Evolutionary conservation across 208 protist species (phyloP).

Genomic region (Leishmania major): DNA sequence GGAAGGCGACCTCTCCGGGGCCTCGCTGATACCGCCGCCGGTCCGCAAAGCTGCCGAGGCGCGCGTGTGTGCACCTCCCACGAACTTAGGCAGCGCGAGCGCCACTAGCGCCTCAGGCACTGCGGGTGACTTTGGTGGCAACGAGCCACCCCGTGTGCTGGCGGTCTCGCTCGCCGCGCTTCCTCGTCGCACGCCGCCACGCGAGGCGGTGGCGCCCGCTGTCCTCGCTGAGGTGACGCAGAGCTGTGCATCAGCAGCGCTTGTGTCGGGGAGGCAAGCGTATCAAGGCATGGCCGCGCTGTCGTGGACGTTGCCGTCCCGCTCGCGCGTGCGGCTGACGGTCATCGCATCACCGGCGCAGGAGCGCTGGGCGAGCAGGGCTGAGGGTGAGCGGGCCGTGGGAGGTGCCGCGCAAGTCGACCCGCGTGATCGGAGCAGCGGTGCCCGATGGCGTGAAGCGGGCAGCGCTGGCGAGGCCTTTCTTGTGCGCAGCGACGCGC

Average conservation of each 20-base stretch:
- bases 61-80: background rate
- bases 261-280: background rate
- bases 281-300: background rate
- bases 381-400: background rate
- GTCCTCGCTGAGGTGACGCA: conserved; percentile 11
- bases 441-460: background rate
- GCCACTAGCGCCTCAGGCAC: background rate
- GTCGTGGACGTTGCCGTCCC: background rate
- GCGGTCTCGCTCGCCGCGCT: conserved; percentile 16
- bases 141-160: background rate
- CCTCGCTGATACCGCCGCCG: conserved; percentile 1
- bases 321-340: conserved; percentile 9
- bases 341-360: conserved; percentile 17
- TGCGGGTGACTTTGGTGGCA: background rate
- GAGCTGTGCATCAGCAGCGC: background rate
- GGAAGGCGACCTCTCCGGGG: background rate
- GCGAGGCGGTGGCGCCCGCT: background rate
- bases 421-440: background rate
- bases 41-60: background rate
- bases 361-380: background rate
- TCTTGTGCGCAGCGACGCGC: background rate
- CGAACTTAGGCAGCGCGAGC: background rate
- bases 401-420: background rate
- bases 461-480: background rate
- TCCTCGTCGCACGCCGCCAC: conserved; percentile 1